Evolutionary conservation across 1,284 basidiomycete genomes (phyloP).

Genomic region (Irpex sp.): DNA sequence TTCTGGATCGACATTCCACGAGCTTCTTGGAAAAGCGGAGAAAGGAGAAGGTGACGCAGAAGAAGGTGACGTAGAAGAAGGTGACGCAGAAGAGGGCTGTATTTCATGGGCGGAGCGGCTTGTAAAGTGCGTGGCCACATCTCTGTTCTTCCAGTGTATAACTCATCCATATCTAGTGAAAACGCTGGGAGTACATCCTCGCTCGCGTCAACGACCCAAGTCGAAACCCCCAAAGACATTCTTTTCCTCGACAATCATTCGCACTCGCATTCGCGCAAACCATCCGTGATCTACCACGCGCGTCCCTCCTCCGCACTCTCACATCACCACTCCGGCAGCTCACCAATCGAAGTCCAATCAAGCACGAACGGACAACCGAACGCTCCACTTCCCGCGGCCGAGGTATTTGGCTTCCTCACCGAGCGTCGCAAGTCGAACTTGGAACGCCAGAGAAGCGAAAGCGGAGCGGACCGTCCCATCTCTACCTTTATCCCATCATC

Average conservation of each 20-base stretch:
- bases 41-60: conserved; percentile 32
- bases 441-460: conserved; percentile 14
- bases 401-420: conserved; percentile 62
- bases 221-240: conserved; percentile 26
- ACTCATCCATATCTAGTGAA: conserved; percentile 14
- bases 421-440: conserved; percentile 28
- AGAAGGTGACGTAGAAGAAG: too few species aligned
- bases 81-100: conserved; percentile 62
- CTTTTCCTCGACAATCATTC: conserved; percentile 24
- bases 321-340: conserved; percentile 48
- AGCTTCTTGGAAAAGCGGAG: conserved; percentile 55
- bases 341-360: conserved; percentile 68
- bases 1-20: conserved; percentile 64
- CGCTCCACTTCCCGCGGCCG: conserved; percentile 59
- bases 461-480: conserved; percentile 8
- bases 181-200: conserved; percentile 19
- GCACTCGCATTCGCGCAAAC: conserved; percentile 17
- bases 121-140: conserved; percentile 44
- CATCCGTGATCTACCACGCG: conserved; percentile 26
- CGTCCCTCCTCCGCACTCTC: conserved; percentile 34
- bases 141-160: background rate
- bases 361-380: conserved; percentile 36
- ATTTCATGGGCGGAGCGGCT: conserved; percentile 77
- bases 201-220: conserved; percentile 18
- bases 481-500: background rate